phyloP scores from a whole-genome alignment of 2,329 filamentous ascomycete genomes.

The Penicillium sp. region DNA sequence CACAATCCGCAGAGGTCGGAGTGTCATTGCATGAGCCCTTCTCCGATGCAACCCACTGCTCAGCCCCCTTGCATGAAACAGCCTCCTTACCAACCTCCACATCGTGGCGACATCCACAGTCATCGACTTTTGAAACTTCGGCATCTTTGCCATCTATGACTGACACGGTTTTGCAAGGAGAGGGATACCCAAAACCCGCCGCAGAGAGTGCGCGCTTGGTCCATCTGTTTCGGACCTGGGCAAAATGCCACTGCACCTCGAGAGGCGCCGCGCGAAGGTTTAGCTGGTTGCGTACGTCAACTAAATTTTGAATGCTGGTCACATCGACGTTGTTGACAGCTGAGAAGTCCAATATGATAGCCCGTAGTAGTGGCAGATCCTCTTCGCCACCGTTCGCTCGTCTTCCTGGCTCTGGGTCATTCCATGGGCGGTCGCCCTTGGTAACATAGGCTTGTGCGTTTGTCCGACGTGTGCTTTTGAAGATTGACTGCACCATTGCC shows the following conservation, averaged over 20 bases:
- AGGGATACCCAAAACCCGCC: constrained; percentile 79
- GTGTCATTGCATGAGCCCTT: background rate
- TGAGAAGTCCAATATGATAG: constrained; percentile 84
- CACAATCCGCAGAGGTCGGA: background rate
- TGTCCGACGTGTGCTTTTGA: constrained; percentile 68
- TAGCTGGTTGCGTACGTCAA: constrained; percentile 87
- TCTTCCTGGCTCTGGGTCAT: constrained; percentile 69
- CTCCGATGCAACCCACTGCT: background rate
- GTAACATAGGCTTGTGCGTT: constrained; percentile 62
- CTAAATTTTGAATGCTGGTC: constrained; percentile 81
- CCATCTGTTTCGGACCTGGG: constrained; percentile 84
- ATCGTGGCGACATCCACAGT: background rate
- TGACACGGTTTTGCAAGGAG: background rate
- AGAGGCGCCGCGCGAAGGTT: constrained; percentile 78
- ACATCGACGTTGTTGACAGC: constrained; percentile 89
- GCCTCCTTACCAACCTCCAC: background rate
- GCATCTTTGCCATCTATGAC: background rate
- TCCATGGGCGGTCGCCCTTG: constrained; percentile 81
- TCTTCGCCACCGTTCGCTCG: background rate
- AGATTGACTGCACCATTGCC: constrained; percentile 66
- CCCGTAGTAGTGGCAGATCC: constrained; percentile 67
- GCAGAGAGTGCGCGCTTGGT: constrained; percentile 81
- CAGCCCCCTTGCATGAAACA: background rate
- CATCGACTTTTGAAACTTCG: background rate
- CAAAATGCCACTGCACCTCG: constrained; percentile 85